Conservation (phyloP, 257 asterid species). For the Solanum paucissectum region DNA sequence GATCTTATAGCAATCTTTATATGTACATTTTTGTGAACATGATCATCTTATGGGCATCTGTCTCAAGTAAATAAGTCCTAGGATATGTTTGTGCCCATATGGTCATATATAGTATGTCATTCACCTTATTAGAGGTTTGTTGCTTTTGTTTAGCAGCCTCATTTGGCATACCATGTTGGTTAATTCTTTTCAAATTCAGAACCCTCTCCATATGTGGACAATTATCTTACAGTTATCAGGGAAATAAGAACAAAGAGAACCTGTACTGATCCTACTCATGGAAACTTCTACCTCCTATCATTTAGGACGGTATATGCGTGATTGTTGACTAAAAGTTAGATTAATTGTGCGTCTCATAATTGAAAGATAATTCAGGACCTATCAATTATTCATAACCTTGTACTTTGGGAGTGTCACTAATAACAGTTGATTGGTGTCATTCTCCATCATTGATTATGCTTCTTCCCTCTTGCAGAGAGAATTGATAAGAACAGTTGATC, state of each 20-base stretch:
- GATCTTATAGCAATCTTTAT: neutral
- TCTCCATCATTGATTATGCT: neutral
- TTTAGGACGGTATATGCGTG: neutral
- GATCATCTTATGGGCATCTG: neutral
- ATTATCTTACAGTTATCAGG: neutral
- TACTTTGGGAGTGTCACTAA: neutral
- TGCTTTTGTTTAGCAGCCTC: neutral
- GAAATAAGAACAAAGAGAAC: neutral
- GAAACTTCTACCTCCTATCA: neutral
- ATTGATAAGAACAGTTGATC: constrained; percentile 95
- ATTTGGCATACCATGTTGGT: neutral
- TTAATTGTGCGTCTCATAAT: neutral
- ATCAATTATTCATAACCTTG: neutral
- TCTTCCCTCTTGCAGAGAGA: constrained; percentile 64
- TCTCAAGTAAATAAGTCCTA: neutral
- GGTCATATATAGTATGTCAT: neutral
- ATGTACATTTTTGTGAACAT: neutral
- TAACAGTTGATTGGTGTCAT: neutral
- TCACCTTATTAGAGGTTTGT: neutral
- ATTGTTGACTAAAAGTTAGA: neutral
- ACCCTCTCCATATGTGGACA: neutral
- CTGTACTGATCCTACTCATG: neutral
- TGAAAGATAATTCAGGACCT: neutral
- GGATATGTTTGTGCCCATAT: neutral
- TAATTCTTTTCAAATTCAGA: neutral